Percentiles rank a stretch among this genome's conserved stretches.
Evolutionary conservation across 129 eudicot genomes (phyloP).

Genomic region (Kitagawia praeruptora): DNA sequence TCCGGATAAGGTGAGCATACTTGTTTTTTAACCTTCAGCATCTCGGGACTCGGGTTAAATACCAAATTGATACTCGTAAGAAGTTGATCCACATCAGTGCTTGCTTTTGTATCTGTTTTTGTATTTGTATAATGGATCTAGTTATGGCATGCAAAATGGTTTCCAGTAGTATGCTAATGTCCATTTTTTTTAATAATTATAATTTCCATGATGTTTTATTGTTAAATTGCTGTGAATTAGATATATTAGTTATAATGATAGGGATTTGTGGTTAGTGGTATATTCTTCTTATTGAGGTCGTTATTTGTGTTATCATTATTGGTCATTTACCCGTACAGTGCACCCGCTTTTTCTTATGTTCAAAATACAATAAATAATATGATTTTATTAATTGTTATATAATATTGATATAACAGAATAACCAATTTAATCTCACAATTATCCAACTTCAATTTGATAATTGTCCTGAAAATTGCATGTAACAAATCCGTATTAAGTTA

Average conservation of each 20-base stretch:
- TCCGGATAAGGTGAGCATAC: conserved; percentile 63
- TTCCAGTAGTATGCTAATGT: neutral
- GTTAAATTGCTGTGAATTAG: neutral
- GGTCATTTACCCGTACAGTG: neutral
- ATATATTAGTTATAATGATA: neutral
- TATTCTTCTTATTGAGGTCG: neutral
- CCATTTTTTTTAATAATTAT: neutral
- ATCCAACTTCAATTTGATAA: neutral
- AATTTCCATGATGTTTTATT: too few species aligned
- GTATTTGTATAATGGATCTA: neutral
- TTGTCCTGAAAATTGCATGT: neutral
- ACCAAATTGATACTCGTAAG: neutral
- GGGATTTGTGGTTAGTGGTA: neutral
- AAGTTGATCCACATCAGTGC: neutral
- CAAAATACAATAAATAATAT: too few species aligned
- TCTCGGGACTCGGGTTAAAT: neutral
- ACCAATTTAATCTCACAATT: neutral
- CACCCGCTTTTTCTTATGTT: neutral
- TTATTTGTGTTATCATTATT: neutral
- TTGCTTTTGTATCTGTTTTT: neutral
- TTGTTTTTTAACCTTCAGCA: conserved; percentile 4
- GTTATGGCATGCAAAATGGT: neutral
- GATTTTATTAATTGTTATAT: too few species aligned
- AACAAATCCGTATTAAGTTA: neutral
- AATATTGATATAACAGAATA: neutral